phyloP scores from a whole-genome alignment of 371 early-diverging fungal genomes.

The Mycotypha africana region DNA sequence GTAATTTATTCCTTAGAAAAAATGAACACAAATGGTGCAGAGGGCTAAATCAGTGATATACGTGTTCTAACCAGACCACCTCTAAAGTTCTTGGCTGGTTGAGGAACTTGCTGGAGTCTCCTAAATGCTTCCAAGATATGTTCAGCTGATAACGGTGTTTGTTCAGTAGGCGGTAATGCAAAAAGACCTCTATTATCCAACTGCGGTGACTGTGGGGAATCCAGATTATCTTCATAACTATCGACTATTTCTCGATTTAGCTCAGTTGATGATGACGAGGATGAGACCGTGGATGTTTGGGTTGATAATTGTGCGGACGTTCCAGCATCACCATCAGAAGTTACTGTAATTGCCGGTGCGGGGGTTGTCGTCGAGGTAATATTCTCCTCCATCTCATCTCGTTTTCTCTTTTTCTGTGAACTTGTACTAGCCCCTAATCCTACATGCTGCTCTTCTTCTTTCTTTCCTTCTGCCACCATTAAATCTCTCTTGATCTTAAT shows the following conservation, averaged over 20 bases:
- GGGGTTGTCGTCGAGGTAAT: slow-evolving; percentile 5
- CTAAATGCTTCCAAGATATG: slow-evolving; percentile 93
- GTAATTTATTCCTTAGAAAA: too few relatives aligned
- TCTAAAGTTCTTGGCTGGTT: slow-evolving; percentile 70
- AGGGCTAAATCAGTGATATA: slow-evolving; percentile 73
- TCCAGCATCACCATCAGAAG: not conserved
- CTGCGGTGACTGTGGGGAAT: slow-evolving; percentile 13
- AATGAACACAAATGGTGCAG: too few relatives aligned
- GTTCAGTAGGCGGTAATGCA: slow-evolving; percentile 70
- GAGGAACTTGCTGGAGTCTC: slow-evolving; percentile 65
- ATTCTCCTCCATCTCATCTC: slow-evolving; percentile 44
- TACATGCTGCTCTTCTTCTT: slow-evolving; percentile 23
- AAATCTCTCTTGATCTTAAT: slow-evolving; percentile 68
- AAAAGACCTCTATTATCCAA: slow-evolving; percentile 58
- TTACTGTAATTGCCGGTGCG: slow-evolving; percentile 2
- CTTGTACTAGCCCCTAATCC: slow-evolving; percentile 1
- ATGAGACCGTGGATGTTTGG: slow-evolving; percentile 4
- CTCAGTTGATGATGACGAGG: too few relatives aligned
- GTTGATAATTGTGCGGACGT: slow-evolving; percentile 4
- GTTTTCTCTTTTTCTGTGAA: slow-evolving; percentile 21
- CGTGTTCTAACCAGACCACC: slow-evolving; percentile 75
- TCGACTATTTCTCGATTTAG: too few relatives aligned
- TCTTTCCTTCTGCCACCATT: slow-evolving; percentile 19
- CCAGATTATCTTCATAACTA: too few relatives aligned
- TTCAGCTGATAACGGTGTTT: slow-evolving; percentile 73